A percentile compares a stretch with the other conserved stretches of the same genome.
Conservation (phyloP, 176 grass and related monocot genomes). For the Eleusine coracana region DNA sequence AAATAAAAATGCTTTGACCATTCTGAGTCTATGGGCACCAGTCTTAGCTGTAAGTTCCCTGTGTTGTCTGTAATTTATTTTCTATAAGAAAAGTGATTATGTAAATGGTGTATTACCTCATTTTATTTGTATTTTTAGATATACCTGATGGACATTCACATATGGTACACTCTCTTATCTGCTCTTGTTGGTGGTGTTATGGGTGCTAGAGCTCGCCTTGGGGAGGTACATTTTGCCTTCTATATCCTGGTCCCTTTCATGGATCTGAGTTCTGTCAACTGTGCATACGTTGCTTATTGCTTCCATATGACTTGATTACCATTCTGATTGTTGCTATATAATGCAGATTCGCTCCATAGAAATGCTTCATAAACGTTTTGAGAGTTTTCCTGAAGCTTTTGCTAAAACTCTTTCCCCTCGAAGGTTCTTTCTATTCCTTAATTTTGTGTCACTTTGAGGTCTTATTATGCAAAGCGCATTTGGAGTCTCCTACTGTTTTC, state of each 20-base stretch:
- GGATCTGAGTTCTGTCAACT: slow-evolving; percentile 35
- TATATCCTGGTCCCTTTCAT: slow-evolving; percentile 5
- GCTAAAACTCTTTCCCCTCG: slow-evolving; percentile 70
- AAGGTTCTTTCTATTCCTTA: slow-evolving; percentile 54
- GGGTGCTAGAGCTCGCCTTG: slow-evolving; percentile 86
- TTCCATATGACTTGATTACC: slow-evolving; percentile 19
- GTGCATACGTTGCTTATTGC: neutral
- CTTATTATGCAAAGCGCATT: neutral
- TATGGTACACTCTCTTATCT: slow-evolving; percentile 89
- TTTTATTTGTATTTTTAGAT: slow-evolving; percentile 58
- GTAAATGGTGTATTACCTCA: slow-evolving; percentile 9
- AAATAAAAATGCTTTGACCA: slow-evolving; percentile 93
- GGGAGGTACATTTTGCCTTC: slow-evolving; percentile 66
- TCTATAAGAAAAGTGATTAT: slow-evolving; percentile 28
- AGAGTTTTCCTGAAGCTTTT: slow-evolving; percentile 96
- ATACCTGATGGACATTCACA: slow-evolving; percentile 96
- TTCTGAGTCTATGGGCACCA: slow-evolving; percentile 91
- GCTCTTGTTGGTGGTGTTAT: slow-evolving; percentile 95
- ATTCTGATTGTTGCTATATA: slow-evolving; percentile 29
- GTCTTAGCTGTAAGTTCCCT: slow-evolving; percentile 81
- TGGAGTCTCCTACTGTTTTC: too few relatives aligned
- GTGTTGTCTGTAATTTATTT: slow-evolving; percentile 20
- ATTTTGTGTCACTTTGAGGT: slow-evolving; percentile 22
- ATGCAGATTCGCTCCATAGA: slow-evolving; percentile 89
- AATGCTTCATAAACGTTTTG: slow-evolving; percentile 99